Percentiles rank a stretch among this genome's conserved stretches.
Evolutionary conservation across 192 early-diverging fungal species (phyloP).

Genomic region (Phycomyces nitens): DNA sequence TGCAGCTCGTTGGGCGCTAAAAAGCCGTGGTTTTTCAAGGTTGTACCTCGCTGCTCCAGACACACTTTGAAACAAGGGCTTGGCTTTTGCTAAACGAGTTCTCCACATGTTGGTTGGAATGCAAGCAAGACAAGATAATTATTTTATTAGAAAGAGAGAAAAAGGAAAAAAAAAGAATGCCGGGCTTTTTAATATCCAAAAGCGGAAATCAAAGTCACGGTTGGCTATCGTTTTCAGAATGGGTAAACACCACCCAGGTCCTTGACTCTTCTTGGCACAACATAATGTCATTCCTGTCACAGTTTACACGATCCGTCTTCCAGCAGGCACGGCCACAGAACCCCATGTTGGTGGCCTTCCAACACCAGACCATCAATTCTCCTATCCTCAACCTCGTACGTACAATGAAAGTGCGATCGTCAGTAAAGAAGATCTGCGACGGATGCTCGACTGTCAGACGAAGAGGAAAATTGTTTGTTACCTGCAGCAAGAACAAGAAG

Average conservation of each 20-base stretch:
- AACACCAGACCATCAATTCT: conserved; percentile 16
- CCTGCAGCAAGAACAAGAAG: conserved; percentile 88
- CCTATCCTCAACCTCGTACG: conserved; percentile 41
- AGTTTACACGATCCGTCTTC: conserved; percentile 8
- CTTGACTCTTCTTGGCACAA: background rate
- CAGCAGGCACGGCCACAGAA: conserved; percentile 10
- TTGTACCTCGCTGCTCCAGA: too few species aligned
- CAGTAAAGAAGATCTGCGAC: conserved; percentile 88
- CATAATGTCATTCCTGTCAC: conserved; percentile 19
- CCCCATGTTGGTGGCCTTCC: conserved; percentile 7
- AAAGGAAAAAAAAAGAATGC: background rate
- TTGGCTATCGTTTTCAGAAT: background rate
- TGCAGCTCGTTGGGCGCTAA: too few species aligned
- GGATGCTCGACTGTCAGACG: conserved; percentile 84
- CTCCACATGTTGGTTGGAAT: background rate
- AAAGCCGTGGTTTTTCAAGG: too few species aligned
- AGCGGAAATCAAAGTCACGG: background rate
- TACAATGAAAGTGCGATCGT: conserved; percentile 85
- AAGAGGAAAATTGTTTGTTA: conserved; percentile 79
- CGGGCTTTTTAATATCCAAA: too few species aligned
- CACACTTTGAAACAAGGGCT: background rate
- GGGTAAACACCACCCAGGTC: background rate
- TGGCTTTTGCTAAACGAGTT: background rate
- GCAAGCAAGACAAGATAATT: background rate
- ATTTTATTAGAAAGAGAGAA: background rate